Evolutionary conservation across 805 yeast genomes (phyloP), one percentile per base, ranked within the genome.

Genomic region (Myxozyma kluyveri): DNA sequence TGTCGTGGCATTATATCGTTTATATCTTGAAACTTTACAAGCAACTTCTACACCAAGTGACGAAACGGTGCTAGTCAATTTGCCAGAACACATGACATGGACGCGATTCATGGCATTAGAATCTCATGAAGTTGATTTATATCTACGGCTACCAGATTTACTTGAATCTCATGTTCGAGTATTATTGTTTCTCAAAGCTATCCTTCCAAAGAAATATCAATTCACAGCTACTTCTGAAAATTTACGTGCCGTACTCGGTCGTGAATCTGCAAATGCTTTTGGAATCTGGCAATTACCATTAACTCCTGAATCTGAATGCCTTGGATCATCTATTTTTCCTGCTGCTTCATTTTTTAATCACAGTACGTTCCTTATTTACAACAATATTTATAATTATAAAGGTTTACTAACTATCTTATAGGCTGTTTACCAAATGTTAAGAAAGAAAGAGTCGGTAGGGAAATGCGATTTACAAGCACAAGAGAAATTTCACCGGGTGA

Each of bases 321-420:
- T 81, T 45, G 88, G 88, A 0, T 80, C 80, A 56, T 75, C 78
- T 35, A 73, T 83, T 2, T 79, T 73, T 52, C 85, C 87, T 0
- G 74, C 76, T 26, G 86, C 83, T 0, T 83, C 88, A 2, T 82
- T 71, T 59, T 83, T 83, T 72, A 83, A 83, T 61, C 88, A 83
- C 63, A 79, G 59, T 55, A 40, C 19, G 60, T 43, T n/a, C 42
- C 31, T n/a, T 27, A 10, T n/a, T 27, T 39, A 35, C 21, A 23
- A n/a, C 12, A 24, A n/a, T 6, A 10, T 5, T 6, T 5, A 41
- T 14, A 12, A 7, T 19, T 41, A n/a, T 4, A 10, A 18, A 18
- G 33, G 17, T 21, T 12, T 12, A 3, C 4, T 9, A 19, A 23
- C 17, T 9, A 14, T 12, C 43, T 5, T 42, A 9, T 23, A 55